A percentile compares a stretch with the other conserved stretches of the same genome.
These are phyloP conservation scores for Irpex lacteus DNA, from an alignment of 1,284 basidiomycete species.

Conservation along the genomic window DNA sequence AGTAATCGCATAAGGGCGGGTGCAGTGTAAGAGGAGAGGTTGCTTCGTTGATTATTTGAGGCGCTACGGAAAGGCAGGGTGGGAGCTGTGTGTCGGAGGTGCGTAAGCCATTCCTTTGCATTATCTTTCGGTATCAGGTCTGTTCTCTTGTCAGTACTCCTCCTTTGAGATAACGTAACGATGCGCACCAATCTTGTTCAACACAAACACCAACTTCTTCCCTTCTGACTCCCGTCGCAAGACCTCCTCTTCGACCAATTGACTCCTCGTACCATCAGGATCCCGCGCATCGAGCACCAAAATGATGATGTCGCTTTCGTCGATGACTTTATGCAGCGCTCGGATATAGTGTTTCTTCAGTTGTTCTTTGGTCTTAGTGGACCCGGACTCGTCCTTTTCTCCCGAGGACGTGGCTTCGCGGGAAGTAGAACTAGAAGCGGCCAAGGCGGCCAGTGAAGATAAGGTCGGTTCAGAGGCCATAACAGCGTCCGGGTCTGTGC, in stretches of 20 bases:
- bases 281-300: slow-evolving; percentile 89
- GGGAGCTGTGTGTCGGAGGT: slow-evolving; percentile 89
- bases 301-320: slow-evolving; percentile 89
- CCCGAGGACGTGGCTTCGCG: slow-evolving; percentile 19
- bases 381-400: slow-evolving; percentile 15
- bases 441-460: slow-evolving; percentile 52
- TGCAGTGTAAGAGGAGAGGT: slow-evolving; percentile 76
- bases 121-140: slow-evolving; percentile 90
- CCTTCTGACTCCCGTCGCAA: slow-evolving; percentile 79
- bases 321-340: slow-evolving; percentile 87
- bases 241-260: slow-evolving; percentile 89
- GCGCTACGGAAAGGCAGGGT: slow-evolving; percentile 94
- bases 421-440: slow-evolving; percentile 27
- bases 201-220: slow-evolving; percentile 85
- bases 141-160: slow-evolving; percentile 29
- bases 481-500: slow-evolving; percentile 49
- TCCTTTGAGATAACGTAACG: slow-evolving; percentile 1
- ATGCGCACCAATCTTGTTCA: slow-evolving; percentile 90
- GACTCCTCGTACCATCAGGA: slow-evolving; percentile 85
- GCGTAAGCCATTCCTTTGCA: slow-evolving; percentile 87
- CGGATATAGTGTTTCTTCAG: slow-evolving; percentile 69
- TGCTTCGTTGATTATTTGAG: slow-evolving; percentile 75
- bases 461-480: slow-evolving; percentile 76
- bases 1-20: slow-evolving; percentile 84
- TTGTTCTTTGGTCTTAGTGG: slow-evolving; percentile 61